A percentile compares a stretch with the other conserved stretches of the same genome.
Evolutionary conservation across 805 yeast species (phyloP).

Genomic region (Candida fluviatilis): DNA sequence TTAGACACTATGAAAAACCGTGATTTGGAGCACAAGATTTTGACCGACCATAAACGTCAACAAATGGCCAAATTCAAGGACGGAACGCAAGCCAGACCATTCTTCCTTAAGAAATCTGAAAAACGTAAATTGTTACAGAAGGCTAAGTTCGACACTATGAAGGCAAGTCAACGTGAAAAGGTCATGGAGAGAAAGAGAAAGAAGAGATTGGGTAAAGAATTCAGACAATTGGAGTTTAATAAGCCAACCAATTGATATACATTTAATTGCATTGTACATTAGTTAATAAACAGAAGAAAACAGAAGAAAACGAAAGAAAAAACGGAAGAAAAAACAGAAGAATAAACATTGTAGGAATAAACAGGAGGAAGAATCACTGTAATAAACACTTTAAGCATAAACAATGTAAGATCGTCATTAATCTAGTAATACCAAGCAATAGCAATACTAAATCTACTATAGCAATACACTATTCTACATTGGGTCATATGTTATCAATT

Average conservation of each 20-base stretch:
- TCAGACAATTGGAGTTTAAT: constrained; percentile 46
- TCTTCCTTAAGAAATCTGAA: constrained; percentile 64
- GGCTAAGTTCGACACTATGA: constrained; percentile 75
- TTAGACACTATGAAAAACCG: constrained; percentile 65
- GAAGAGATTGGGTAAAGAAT: constrained; percentile 79
- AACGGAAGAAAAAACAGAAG: too few species aligned
- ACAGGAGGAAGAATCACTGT: too few species aligned
- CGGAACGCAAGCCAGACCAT: constrained; percentile 49
- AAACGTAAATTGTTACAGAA: constrained; percentile 70
- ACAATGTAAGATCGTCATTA: too few species aligned
- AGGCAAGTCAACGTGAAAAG: constrained; percentile 67
- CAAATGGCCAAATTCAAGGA: constrained; percentile 43
- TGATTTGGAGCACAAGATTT: constrained; percentile 67
- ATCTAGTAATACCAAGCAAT: too few species aligned
- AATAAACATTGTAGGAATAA: too few species aligned
- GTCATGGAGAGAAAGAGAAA: constrained; percentile 84
- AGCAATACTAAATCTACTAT: too few species aligned
- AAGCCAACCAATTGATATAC: constrained; percentile 1
- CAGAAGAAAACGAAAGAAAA: too few species aligned
- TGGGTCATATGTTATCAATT: too few species aligned
- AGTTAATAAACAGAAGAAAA: too few species aligned
- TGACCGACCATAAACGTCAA: constrained; percentile 54
- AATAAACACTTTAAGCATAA: too few species aligned
- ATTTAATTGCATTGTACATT: too few species aligned
- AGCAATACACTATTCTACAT: too few species aligned